A percentile compares a stretch with the other conserved stretches of the same genome.
These are phyloP conservation scores for Castanea sativa DNA, from an alignment of 306 rosid species.

Conservation along the genomic window DNA sequence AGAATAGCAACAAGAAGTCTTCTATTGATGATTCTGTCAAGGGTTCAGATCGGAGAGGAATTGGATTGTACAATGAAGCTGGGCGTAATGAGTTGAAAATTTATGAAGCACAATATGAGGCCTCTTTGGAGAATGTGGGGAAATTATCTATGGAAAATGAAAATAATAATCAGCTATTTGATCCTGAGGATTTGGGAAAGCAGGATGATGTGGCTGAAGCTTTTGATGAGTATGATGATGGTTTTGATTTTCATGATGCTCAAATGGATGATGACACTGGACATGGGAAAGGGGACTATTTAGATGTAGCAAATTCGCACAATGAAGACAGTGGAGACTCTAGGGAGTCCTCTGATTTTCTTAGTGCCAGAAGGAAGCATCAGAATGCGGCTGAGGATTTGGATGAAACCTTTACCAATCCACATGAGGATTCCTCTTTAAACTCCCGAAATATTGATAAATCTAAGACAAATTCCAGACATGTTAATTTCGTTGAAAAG, in stretches of 20 bases:
- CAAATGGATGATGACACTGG: conserved; percentile 42
- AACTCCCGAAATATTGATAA: conserved; percentile 25
- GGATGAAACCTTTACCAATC: conserved; percentile 30
- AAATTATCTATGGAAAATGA: conserved; percentile 28
- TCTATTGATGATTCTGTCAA: conserved; percentile 30
- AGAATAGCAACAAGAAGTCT: conserved; percentile 32
- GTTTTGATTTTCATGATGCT: conserved; percentile 53
- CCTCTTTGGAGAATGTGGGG: conserved; percentile 56
- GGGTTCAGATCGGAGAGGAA: conserved; percentile 43
- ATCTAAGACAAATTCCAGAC: conserved; percentile 44
- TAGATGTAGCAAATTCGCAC: conserved; percentile 23
- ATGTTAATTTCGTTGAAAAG: conserved; percentile 22
- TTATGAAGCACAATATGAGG: conserved; percentile 90
- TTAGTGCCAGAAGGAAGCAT: conserved; percentile 29
- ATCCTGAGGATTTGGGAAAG: conserved; percentile 39
- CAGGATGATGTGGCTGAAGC: conserved; percentile 39
- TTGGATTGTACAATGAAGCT: conserved; percentile 90
- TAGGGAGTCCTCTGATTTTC: conserved; percentile 36
- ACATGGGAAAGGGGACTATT: conserved; percentile 36
- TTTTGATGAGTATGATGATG: conserved; percentile 86
- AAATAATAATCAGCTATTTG: conserved; percentile 16
- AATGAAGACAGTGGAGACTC: conserved; percentile 40
- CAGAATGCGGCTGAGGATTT: conserved; percentile 32
- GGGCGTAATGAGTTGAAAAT: conserved; percentile 89
- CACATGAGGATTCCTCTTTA: conserved; percentile 31